Base-by-base conservation (phyloP, 2,329 filamentous ascomycete species). In the Anthostomella pinea region DNA sequence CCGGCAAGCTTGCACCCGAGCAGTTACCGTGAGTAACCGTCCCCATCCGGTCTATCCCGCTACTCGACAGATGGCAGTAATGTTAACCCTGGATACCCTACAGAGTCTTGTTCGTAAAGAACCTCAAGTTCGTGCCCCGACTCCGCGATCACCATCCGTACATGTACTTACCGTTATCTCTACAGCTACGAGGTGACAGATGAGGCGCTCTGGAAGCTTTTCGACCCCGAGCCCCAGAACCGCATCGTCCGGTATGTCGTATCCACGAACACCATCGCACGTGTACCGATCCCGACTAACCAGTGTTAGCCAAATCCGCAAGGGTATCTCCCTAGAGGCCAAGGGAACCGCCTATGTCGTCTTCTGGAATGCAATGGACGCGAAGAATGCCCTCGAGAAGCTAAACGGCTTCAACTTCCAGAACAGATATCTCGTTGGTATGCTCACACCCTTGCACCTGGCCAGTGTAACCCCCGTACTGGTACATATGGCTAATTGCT, bases 331-430 rank as follows among this genome's bases (percentile, higher is more conserved):
- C 55, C 89, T 83, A 70, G 91, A 93, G 67, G 96, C 93, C 59
- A 98, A 97, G 70, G 93, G 93, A 64, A 98, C 93, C 35, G 93
- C 91, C 53, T 98, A 95, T 68, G 93, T 98, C 56, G 93, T 98
- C 69, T 98, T 96, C 76, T 93, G 97, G 70, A 93, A 98, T 77
- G 91, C 97, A 54, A 86, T 93, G 79, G 93, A 98, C 76, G 90
- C 93, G 53, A 98, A 98, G 74, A 84, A 89, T 70, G 93, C 93
- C 62, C 97, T 93, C 77, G 93, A 98, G 75, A 96, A 97, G 75
- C 77, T 98, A 66, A 98, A 98, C 75, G 93, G 93, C 64, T 98
- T 95, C 82, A 98, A 98, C 75, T 98, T 98, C 68, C 93, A 98
- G 75, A 95, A 91, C 72, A 86, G 93, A 65, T 98, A 98, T 70